Percentiles rank a stretch among this genome's conserved stretches.
phyloP scores from a whole-genome alignment of 306 rosid species.

The Cucurbita ficifolia region DNA sequence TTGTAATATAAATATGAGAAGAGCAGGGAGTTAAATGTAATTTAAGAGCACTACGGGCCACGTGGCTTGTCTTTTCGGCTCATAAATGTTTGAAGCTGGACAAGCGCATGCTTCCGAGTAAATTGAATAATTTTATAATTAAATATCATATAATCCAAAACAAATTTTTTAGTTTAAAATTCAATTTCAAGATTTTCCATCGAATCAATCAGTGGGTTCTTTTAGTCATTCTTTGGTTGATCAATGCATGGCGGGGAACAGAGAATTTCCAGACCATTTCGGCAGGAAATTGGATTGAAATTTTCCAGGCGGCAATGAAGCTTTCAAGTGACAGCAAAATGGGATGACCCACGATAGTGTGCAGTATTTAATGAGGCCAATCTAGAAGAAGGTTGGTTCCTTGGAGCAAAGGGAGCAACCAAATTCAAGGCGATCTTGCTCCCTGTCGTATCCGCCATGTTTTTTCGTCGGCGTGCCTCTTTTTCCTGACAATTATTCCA shows the following conservation, averaged over 20 bases:
- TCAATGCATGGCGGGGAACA: too few relatives aligned
- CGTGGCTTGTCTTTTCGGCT: background rate
- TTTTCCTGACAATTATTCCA: constrained; percentile 1
- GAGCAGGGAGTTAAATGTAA: background rate
- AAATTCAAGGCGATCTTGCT: background rate
- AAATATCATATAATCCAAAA: too few relatives aligned
- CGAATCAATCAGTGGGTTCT: too few relatives aligned
- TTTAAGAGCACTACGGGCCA: background rate
- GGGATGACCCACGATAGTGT: background rate
- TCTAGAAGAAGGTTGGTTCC: background rate
- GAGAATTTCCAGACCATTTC: too few relatives aligned
- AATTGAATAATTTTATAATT: too few relatives aligned
- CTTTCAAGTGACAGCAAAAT: background rate
- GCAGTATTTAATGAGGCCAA: background rate
- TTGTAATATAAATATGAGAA: too few relatives aligned
- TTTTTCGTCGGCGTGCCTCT: background rate
- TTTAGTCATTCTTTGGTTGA: too few relatives aligned
- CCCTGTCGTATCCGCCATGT: constrained; percentile 3
- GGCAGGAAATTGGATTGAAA: too few relatives aligned
- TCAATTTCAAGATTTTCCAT: too few relatives aligned
- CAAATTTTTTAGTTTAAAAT: too few relatives aligned
- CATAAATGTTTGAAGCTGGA: background rate
- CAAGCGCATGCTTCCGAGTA: background rate
- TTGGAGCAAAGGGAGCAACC: constrained; percentile 1
- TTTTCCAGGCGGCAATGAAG: background rate